Percentiles rank a stretch among this genome's conserved stretches.
Evolutionary conservation across 2,329 filamentous ascomycete genomes (phyloP).

Genomic region (Trichophyton benhamiae): DNA sequence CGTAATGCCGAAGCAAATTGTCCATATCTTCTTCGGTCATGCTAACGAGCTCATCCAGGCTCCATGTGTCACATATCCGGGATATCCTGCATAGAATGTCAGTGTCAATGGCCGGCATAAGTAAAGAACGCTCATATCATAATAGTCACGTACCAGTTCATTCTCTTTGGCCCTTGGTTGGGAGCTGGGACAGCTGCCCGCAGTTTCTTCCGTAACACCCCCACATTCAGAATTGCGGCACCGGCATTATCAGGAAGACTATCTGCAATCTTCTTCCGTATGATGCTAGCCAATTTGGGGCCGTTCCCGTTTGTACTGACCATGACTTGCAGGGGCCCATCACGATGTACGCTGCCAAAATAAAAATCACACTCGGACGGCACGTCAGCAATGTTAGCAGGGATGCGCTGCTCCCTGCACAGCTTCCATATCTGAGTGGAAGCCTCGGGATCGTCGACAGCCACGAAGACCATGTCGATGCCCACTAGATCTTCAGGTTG

Average conservation of each 20-base stretch:
- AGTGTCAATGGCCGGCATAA: background rate
- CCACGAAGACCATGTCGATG: slow-evolving; percentile 77
- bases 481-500: slow-evolving; percentile 73
- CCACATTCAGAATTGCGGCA: slow-evolving; percentile 73
- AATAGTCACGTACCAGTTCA: slow-evolving; percentile 59
- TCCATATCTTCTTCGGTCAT: slow-evolving; percentile 71
- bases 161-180: slow-evolving; percentile 70
- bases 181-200: slow-evolving; percentile 59
- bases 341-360: slow-evolving; percentile 89
- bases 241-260: slow-evolving; percentile 68
- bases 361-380: slow-evolving; percentile 97
- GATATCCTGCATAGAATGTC: slow-evolving; percentile 52
- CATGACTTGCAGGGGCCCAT: slow-evolving; percentile 95
- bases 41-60: slow-evolving; percentile 62
- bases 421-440: slow-evolving; percentile 85
- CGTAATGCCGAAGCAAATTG: slow-evolving; percentile 57
- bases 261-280: slow-evolving; percentile 68
- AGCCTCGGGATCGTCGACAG: slow-evolving; percentile 85
- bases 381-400: slow-evolving; percentile 94
- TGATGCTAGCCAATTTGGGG: slow-evolving; percentile 75
- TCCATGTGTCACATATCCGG: slow-evolving; percentile 68
- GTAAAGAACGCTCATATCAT: background rate
- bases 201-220: slow-evolving; percentile 64
- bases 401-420: slow-evolving; percentile 71
- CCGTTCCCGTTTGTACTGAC: slow-evolving; percentile 97